Evolutionary conservation across 2,329 filamentous ascomycete species (phyloP).

Genomic region (Alternaria alternata): DNA sequence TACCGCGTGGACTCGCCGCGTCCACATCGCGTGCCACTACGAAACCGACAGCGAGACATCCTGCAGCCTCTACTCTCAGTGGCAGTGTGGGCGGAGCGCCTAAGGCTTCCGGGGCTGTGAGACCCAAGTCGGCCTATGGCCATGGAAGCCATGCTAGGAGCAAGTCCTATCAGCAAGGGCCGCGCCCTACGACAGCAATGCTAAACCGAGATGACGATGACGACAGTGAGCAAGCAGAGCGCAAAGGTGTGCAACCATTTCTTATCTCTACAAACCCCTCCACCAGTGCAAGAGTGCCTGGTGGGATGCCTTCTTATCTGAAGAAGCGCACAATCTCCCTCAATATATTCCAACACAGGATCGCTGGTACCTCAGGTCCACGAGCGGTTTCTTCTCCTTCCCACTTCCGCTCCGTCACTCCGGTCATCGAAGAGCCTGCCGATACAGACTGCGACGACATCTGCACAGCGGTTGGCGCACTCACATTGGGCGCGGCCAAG

Average conservation of each 20-base stretch:
- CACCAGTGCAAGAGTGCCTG: slow-evolving; percentile 42
- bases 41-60: slow-evolving; percentile 53
- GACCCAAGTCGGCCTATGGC: slow-evolving; percentile 60
- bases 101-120: slow-evolving; percentile 55
- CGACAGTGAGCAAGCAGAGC: slow-evolving; percentile 49
- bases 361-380: slow-evolving; percentile 22
- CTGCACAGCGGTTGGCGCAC: slow-evolving; percentile 33
- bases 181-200: slow-evolving; percentile 52
- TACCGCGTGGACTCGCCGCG: slow-evolving; percentile 50
- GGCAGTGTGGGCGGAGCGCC: slow-evolving; percentile 61
- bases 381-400: slow-evolving; percentile 39
- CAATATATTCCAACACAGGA: slow-evolving; percentile 24
- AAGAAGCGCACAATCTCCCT: slow-evolving; percentile 28
- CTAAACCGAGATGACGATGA: slow-evolving; percentile 54
- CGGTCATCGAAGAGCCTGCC: slow-evolving; percentile 40
- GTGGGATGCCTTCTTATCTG: slow-evolving; percentile 31
- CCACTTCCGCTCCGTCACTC: slow-evolving; percentile 31
- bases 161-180: slow-evolving; percentile 56
- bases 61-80: slow-evolving; percentile 60
- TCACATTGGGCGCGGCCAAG: slow-evolving; percentile 35
- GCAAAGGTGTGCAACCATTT: slow-evolving; percentile 56
- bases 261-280: slow-evolving; percentile 50
- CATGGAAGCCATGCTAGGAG: slow-evolving; percentile 52
- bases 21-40: slow-evolving; percentile 54
- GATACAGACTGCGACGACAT: slow-evolving; percentile 40